Evolutionary conservation across 441 rosid species (phyloP).

Genomic region (Daphne laureola): DNA sequence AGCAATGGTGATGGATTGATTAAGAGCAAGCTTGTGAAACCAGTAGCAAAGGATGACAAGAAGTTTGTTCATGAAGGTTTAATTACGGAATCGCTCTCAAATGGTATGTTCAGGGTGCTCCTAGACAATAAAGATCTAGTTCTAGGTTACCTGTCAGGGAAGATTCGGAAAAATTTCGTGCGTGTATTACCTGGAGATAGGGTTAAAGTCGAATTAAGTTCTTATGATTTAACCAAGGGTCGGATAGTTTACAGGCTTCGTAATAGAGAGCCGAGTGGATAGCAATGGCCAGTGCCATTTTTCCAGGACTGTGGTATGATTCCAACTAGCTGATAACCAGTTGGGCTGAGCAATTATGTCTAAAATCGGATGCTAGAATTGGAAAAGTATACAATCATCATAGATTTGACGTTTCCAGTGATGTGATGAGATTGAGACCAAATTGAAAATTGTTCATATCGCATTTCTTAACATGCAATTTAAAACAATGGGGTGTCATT

Average conservation of each 20-base stretch:
- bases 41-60: constrained; percentile 27
- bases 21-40: constrained; percentile 22
- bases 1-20: constrained; percentile 18
- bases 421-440: too few relatives aligned
- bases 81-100: constrained; percentile 73
- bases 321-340: too few relatives aligned
- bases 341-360: too few relatives aligned
- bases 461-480: too few relatives aligned
- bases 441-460: too few relatives aligned
- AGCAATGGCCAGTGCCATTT: background rate
- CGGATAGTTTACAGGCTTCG: constrained; percentile 61
- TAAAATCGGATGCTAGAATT: too few relatives aligned
- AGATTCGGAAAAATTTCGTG: constrained; percentile 72
- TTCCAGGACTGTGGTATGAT: too few relatives aligned
- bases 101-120: constrained; percentile 80
- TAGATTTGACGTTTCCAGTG: too few relatives aligned
- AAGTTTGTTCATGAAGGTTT: constrained; percentile 59
- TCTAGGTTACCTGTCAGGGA: constrained; percentile 81
- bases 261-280: constrained; percentile 20
- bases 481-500: too few relatives aligned
- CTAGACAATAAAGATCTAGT: constrained; percentile 63
- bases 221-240: constrained; percentile 73
- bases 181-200: constrained; percentile 82
- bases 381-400: too few relatives aligned
- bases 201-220: constrained; percentile 75